phyloP scores from a whole-genome alignment of 2,329 filamentous ascomycete species.

The Claviceps spartinae region DNA sequence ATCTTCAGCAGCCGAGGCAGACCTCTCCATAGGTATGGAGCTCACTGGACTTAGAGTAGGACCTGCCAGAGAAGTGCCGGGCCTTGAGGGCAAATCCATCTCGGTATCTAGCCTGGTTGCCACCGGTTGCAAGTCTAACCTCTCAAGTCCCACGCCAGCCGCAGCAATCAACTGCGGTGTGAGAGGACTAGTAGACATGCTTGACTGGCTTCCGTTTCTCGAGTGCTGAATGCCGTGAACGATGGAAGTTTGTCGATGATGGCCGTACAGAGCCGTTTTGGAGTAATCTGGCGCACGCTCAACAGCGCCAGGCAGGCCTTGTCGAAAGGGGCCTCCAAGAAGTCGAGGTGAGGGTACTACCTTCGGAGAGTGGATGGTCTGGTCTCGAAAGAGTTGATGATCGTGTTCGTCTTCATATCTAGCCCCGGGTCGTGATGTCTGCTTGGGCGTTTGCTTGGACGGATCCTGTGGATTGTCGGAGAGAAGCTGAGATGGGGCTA shows the following conservation, averaged over 20 bases:
- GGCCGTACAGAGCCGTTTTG: constrained; percentile 53
- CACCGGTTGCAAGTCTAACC: constrained; percentile 35
- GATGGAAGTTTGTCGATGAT: constrained; percentile 93
- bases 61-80: constrained; percentile 35
- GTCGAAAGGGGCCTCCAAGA: constrained; percentile 27
- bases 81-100: constrained; percentile 23
- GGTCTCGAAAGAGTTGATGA: constrained; percentile 36
- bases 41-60: constrained; percentile 12
- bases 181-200: constrained; percentile 68
- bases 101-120: constrained; percentile 32
- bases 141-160: constrained; percentile 43
- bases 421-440: constrained; percentile 34
- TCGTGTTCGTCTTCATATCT: constrained; percentile 41
- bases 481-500: constrained; percentile 47
- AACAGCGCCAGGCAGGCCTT: constrained; percentile 24
- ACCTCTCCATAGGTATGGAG: constrained; percentile 26
- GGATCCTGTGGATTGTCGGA: constrained; percentile 40
- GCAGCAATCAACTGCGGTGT: constrained; percentile 76
- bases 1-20: constrained; percentile 32
- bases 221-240: constrained; percentile 92
- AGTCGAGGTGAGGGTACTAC: constrained; percentile 4
- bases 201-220: constrained; percentile 75
- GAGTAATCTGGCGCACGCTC: constrained; percentile 43
- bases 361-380: constrained; percentile 28
- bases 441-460: constrained; percentile 39